phyloP scores from a whole-genome alignment of 2,329 filamentous ascomycete species.

The Paraphoma sp. region DNA sequence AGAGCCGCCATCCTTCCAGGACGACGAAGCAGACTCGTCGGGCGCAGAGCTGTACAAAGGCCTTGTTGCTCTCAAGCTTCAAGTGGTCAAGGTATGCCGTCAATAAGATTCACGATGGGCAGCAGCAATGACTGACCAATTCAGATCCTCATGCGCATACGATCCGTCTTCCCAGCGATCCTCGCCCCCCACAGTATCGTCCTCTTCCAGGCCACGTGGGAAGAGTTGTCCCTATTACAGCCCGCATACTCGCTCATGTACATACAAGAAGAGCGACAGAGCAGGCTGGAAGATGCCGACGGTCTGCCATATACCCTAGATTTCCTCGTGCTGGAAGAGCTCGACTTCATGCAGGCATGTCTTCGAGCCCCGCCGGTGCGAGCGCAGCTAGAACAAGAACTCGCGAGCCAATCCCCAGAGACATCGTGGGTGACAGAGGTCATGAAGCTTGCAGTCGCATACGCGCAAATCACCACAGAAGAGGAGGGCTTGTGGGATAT shows the following conservation, averaged over 20 bases:
- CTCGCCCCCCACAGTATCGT: constrained; percentile 81
- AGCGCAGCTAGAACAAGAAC: constrained; percentile 82
- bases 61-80: constrained; percentile 84
- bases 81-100: constrained; percentile 76
- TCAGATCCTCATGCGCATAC: constrained; percentile 81
- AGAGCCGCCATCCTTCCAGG: constrained; percentile 60
- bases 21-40: constrained; percentile 63
- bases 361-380: constrained; percentile 87
- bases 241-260: constrained; percentile 81
- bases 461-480: constrained; percentile 88
- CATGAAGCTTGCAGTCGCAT: constrained; percentile 82
- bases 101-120: constrained; percentile 7
- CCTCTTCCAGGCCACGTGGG: constrained; percentile 88
- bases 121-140: constrained; percentile 43
- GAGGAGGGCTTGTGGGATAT: constrained; percentile 97
- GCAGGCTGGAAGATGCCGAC: constrained; percentile 87
- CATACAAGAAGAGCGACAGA: constrained; percentile 83
- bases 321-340: constrained; percentile 89
- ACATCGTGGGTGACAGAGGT: constrained; percentile 83
- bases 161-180: constrained; percentile 80
- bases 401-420: constrained; percentile 64
- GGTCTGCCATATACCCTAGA: constrained; percentile 93
- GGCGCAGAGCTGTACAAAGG: constrained; percentile 77
- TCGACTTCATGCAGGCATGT: constrained; percentile 93
- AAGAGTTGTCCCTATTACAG: constrained; percentile 79